Evolutionary conservation across 2,329 filamentous ascomycete species (phyloP), one percentile per base, ranked within the genome.

Genomic region (Chaetomium sp.): DNA sequence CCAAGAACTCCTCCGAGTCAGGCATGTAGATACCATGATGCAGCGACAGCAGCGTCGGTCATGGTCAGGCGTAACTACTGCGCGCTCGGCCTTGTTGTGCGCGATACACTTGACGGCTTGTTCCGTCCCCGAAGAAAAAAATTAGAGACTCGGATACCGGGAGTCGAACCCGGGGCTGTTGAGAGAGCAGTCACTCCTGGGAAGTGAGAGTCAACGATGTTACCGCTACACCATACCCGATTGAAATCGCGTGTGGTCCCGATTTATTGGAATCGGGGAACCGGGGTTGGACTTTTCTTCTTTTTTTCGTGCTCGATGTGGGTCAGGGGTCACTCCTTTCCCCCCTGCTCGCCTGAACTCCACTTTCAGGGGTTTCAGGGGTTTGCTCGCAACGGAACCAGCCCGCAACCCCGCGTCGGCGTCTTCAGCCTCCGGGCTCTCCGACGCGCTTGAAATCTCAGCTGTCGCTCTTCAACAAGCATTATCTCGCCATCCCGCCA

Each of bases 171-270:
- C 62, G 53, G 64, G 60, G 64, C 64, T 66, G 60, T 62, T 65
- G 64, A 65, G 64, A 60, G 59, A 65, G 53, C 63, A 65, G 57
- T 62, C 64, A 61, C 56, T 60, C 23, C 55, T 65, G 57, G 45
- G 63, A 55, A 65, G 56, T 66, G 64, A 66, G 64, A 66, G 64
- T 66, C 64, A 63, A 60, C 60, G 60, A 66, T 66, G 64, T 66
- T 66, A 61, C 64, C 64, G 60, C 60, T 66, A 66, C 64, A 66
- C 64, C 64, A 66, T 66, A 66, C 60, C 65, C 65, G 65, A 67
- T 56, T 62, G 31, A 19, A 58, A 54, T 59, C 62, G 62, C 31
- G 62, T 60, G 25, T 47, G 50, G 49, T 62, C 38, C 31, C 27
- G 58, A 55, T 59, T 62, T 27, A 29, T 50, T 62, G 21, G 51